Evolutionary conservation across 345 rosid genomes (phyloP).

Genomic region (Viola odorata): DNA sequence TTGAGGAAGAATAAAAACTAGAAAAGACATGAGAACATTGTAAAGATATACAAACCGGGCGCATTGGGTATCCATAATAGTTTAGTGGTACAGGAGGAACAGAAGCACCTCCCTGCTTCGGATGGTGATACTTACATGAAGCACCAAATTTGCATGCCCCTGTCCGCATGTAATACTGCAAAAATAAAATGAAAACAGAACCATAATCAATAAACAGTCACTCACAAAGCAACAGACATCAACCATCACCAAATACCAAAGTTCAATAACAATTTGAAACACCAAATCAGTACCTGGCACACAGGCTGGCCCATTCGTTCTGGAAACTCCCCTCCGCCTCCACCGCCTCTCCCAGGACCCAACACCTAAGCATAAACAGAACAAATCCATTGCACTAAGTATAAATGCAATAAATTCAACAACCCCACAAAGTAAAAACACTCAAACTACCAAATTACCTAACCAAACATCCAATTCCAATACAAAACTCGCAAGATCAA

Average conservation of each 20-base stretch:
- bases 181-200: conserved; percentile 8
- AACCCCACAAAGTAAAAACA: conserved; percentile 6
- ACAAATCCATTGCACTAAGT: conserved; percentile 15
- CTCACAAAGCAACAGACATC: conserved; percentile 13
- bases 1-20: neutral
- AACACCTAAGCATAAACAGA: conserved; percentile 53
- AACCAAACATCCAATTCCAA: neutral
- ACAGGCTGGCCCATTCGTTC: conserved; percentile 72
- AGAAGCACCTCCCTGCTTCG: conserved; percentile 66
- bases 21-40: neutral
- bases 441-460: neutral
- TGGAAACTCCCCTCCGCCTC: conserved; percentile 57
- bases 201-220: neutral
- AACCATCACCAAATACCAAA: conserved; percentile 1
- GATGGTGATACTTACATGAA: conserved; percentile 93
- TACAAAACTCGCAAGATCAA: conserved; percentile 11
- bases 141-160: conserved; percentile 92
- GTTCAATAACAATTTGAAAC: conserved; percentile 3
- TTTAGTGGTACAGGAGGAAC: conserved; percentile 44
- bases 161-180: conserved; percentile 81
- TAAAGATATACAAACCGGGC: conserved; percentile 57
- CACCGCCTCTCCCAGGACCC: conserved; percentile 49
- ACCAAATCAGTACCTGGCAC: conserved; percentile 58
- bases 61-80: conserved; percentile 72
- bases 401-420: conserved; percentile 12